Evolutionary conservation across 257 asterid species (phyloP), one percentile per base, ranked within the genome.

Genomic region (Ilex asprella): DNA sequence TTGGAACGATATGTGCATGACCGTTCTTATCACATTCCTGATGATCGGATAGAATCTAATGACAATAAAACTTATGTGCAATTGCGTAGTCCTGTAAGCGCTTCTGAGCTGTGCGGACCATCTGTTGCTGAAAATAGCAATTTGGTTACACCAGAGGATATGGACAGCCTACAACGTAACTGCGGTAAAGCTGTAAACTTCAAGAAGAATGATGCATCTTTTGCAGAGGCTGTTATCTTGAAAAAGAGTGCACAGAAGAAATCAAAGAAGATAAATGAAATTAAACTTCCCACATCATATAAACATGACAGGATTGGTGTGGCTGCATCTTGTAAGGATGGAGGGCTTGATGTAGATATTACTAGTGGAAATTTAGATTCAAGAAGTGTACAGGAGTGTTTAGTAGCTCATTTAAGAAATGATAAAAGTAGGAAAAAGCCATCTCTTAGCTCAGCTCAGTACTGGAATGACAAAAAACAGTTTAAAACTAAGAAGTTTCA

Each of bases 201-300:
- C 12, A 56, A 2, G 53, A 43, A 46, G 13, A 16, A 39, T 5
- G 63, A 64, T 65, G 21, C 67, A 46, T 65, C 67, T 54, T 13
- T 56, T 59, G 62, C 65, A 46, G 63, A 39, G 31, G 46, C 46
- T 59, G 60, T 16, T 32, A 50, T 44, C 61, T 61, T 66, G 46
- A 55, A 56, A 56, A 79, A 67, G 77, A 83, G 78, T 78, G 72
- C 68, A 55, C 70, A 53, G n/a, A 89, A 81, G 75, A 89, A 82
- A 73, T 84, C 95, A 63, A 83, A 79, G 64, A 87, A 76, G 70
- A 49, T 85, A 74, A 82, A 89, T 59, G 89, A 85, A 76, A 83
- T 92, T 69, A 73, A 75, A 70, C 76, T 62, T 62, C 49, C 78
- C 59, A 73, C 77, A 14, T 58, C 67, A 58, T 66, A 69, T 73